These are phyloP conservation scores for Tilletia walkeri DNA, from an alignment of 1,284 basidiomycete species.

Conservation along the genomic window DNA sequence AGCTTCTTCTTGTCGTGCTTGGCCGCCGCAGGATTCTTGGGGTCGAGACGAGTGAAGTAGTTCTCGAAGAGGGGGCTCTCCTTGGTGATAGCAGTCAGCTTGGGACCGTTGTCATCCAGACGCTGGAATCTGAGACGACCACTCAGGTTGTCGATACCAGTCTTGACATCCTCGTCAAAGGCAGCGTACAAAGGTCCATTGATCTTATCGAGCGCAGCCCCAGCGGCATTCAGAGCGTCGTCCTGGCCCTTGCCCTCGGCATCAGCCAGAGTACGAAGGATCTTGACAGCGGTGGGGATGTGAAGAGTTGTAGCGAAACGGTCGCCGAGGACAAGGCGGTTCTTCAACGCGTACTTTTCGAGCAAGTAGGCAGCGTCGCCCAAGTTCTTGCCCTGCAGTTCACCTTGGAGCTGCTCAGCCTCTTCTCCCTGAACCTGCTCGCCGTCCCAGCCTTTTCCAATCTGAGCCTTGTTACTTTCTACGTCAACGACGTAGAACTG, in stretches of 20 bases:
- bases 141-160: slow-evolving; percentile 39
- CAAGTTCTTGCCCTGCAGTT: slow-evolving; percentile 16
- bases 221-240: slow-evolving; percentile 28
- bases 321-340: slow-evolving; percentile 34
- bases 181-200: slow-evolving; percentile 36
- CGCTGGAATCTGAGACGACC: slow-evolving; percentile 44
- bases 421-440: not conserved
- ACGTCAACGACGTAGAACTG: slow-evolving; percentile 48
- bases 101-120: slow-evolving; percentile 40
- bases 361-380: slow-evolving; percentile 20
- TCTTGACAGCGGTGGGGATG: slow-evolving; percentile 25
- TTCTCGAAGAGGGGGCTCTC: slow-evolving; percentile 42
- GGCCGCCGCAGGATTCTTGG: slow-evolving; percentile 35
- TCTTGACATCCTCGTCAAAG: slow-evolving; percentile 47
- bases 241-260: slow-evolving; percentile 25
- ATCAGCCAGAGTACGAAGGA: slow-evolving; percentile 25
- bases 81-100: slow-evolving; percentile 39
- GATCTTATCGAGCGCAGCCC: slow-evolving; percentile 36
- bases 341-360: slow-evolving; percentile 33
- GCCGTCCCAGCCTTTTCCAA: slow-evolving; percentile 27
- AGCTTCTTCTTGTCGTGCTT: slow-evolving; percentile 69
- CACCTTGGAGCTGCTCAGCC: not conserved
- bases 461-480: slow-evolving; percentile 29
- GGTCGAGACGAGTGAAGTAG: slow-evolving; percentile 49
- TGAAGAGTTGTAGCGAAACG: slow-evolving; percentile 43